phyloP scores from a whole-genome alignment of 2,329 filamentous ascomycete species.

The Ophiostoma populinum region DNA sequence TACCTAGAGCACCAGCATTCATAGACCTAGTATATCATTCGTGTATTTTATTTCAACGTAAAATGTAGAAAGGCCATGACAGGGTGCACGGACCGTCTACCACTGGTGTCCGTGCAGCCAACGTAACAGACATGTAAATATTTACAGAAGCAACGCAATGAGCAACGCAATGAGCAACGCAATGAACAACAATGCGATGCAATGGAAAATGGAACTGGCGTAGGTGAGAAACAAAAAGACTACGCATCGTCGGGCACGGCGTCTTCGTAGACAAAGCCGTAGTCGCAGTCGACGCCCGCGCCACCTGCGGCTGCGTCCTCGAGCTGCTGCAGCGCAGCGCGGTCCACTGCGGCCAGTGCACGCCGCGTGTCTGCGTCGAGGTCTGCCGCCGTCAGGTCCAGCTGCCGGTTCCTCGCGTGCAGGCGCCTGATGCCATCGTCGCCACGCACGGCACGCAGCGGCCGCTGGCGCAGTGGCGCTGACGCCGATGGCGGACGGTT shows the following conservation, averaged over 20 bases:
- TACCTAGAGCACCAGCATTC: no score
- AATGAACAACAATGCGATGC: neutral
- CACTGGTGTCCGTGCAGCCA: no score
- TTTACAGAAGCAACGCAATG: no score
- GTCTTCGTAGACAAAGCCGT: constrained; percentile 14
- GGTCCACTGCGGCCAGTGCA: constrained; percentile 11
- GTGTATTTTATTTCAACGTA: no score
- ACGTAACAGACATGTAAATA: no score
- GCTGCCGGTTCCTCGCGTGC: constrained; percentile 5
- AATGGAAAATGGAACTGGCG: neutral
- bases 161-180: neutral
- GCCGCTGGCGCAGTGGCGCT: neutral
- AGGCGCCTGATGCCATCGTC: neutral
- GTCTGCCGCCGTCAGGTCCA: constrained; percentile 7
- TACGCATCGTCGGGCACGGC: neutral
- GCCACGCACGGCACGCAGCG: neutral
- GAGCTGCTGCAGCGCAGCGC: constrained; percentile 7
- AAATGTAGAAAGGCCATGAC: no score
- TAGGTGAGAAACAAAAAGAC: neutral
- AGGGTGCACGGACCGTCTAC: no score
- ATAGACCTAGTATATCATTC: no score
- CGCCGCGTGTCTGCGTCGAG: constrained; percentile 10
- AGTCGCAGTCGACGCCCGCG: constrained; percentile 8
- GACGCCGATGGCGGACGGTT: constrained; percentile 12
- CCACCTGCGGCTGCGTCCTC: neutral